Base-by-base conservation (phyloP, 805 yeast species). In the Candida krabiensis region DNA sequence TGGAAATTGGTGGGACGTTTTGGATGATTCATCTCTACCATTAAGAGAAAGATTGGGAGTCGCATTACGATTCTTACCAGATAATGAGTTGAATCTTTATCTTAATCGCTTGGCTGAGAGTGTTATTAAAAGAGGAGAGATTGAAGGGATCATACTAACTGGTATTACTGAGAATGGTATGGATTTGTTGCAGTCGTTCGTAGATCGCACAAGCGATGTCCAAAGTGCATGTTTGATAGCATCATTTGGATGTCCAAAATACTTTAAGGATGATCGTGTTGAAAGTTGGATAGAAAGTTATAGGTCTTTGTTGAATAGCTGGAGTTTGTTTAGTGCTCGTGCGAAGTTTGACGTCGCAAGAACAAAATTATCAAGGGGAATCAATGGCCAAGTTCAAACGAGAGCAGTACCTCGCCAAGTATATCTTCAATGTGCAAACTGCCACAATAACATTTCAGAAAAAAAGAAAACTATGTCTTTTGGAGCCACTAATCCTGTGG, bases 1-100 rank as follows among this genome's bases (percentile, higher is more conserved):
- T 55, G 85, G 87, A 31, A 93, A 90, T 47, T 91, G 98, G 97
- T 83, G 91, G 82, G 97, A 88, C 54, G 96, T 91, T 2, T 68
- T 91, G 36, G 96, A 88, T 56, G 97, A 91, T 54, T 79, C 83
- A 14, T 83, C 96, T 1, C 70, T 91, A 28, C 96, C 99, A 0
- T 66, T 91, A 28, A 71, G 91, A 37, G 99, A 91, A 55, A 69
- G 96, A 47, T 63, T 91, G 9, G 97, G 97, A 1, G 91, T 91
- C 19, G 97, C 98, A 0, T 67, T 91, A 17, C 70, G 96, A 33
- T 91, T 86, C 52, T 65, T 91, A 23, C 79, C 90, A 1, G 96
- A 89, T 56, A 71, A 77, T 31, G 96, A 86, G 47, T 66, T 91
- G 46, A 76, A 82, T 5, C 72, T 78, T 9, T 91, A 86, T 60